Evolutionary conservation across 441 rosid genomes (phyloP).

Genomic region (Populus hybrid): DNA sequence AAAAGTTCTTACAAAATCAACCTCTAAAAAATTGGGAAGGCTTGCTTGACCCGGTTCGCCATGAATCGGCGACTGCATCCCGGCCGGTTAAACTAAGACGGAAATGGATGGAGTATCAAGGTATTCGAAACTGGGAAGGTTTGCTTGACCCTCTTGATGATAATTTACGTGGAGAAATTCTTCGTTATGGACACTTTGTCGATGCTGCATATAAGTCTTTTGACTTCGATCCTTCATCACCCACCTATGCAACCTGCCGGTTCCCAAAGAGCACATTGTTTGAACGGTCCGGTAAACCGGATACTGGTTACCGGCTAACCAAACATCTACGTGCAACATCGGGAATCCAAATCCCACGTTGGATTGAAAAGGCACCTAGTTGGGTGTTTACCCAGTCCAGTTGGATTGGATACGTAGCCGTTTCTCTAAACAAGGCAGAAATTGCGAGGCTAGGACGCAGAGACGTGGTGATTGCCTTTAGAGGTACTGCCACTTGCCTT

Average conservation of each 20-base stretch:
- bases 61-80: slow-evolving; percentile 5
- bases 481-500: slow-evolving; percentile 81
- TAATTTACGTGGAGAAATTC: slow-evolving; percentile 56
- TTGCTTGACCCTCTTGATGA: slow-evolving; percentile 69
- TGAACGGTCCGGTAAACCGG: slow-evolving; percentile 42
- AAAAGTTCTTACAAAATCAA: slow-evolving; percentile 24
- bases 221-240: slow-evolving; percentile 67
- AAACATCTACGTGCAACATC: slow-evolving; percentile 60
- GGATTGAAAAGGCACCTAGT: slow-evolving; percentile 54
- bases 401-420: slow-evolving; percentile 91
- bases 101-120: slow-evolving; percentile 61
- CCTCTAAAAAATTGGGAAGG: slow-evolving; percentile 34
- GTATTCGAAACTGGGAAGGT: slow-evolving; percentile 65
- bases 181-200: slow-evolving; percentile 71
- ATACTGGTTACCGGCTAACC: slow-evolving; percentile 59
- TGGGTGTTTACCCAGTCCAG: slow-evolving; percentile 64
- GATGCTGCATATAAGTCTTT: slow-evolving; percentile 66
- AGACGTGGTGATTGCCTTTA: slow-evolving; percentile 64
- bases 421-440: slow-evolving; percentile 64
- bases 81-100: slow-evolving; percentile 38
- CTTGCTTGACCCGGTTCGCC: slow-evolving; percentile 33
- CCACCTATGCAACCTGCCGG: slow-evolving; percentile 51
- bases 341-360: slow-evolving; percentile 59
- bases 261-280: slow-evolving; percentile 50
- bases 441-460: slow-evolving; percentile 73